phyloP scores from a whole-genome alignment of 495 filamentous ascomycete genomes.

The Xylaria longipes region DNA sequence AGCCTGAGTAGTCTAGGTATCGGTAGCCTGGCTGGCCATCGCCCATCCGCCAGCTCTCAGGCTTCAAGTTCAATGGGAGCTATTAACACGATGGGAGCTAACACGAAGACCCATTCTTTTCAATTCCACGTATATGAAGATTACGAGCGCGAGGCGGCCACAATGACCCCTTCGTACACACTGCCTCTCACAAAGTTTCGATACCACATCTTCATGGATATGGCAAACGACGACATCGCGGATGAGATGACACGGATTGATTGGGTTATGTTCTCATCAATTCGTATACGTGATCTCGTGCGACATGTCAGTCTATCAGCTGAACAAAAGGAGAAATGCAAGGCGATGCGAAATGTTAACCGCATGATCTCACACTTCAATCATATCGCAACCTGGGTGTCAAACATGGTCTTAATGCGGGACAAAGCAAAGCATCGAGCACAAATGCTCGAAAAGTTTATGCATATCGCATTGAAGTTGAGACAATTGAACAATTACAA shows the following conservation, averaged over 20 bases:
- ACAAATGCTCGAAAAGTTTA: slow-evolving; percentile 89
- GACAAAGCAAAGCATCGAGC: slow-evolving; percentile 97
- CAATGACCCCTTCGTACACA: slow-evolving; percentile 66
- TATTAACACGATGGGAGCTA: slow-evolving; percentile 24
- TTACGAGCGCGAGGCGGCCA: slow-evolving; percentile 74
- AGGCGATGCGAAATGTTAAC: slow-evolving; percentile 83
- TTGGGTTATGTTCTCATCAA: slow-evolving; percentile 96
- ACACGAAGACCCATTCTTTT: slow-evolving; percentile 47
- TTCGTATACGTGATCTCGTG: slow-evolving; percentile 91
- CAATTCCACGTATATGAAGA: slow-evolving; percentile 69
- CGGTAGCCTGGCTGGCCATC: slow-evolving; percentile 51
- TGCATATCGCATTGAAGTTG: slow-evolving; percentile 82
- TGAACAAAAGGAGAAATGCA: slow-evolving; percentile 76
- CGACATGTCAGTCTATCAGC: slow-evolving; percentile 81
- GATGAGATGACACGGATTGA: slow-evolving; percentile 93
- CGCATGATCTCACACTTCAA: slow-evolving; percentile 97
- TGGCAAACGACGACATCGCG: slow-evolving; percentile 80
- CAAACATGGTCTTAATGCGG: slow-evolving; percentile 88
- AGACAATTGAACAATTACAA: slow-evolving; percentile 97
- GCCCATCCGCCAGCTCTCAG: slow-evolving; percentile 53
- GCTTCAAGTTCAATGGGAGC: slow-evolving; percentile 30
- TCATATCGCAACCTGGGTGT: slow-evolving; percentile 88
- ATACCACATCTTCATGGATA: slow-evolving; percentile 84
- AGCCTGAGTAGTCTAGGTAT: slow-evolving; percentile 52
- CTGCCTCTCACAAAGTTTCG: slow-evolving; percentile 73